Evolutionary conservation across 2,329 filamentous ascomycete genomes (phyloP).

Genomic region (Claviceps purpurea): DNA sequence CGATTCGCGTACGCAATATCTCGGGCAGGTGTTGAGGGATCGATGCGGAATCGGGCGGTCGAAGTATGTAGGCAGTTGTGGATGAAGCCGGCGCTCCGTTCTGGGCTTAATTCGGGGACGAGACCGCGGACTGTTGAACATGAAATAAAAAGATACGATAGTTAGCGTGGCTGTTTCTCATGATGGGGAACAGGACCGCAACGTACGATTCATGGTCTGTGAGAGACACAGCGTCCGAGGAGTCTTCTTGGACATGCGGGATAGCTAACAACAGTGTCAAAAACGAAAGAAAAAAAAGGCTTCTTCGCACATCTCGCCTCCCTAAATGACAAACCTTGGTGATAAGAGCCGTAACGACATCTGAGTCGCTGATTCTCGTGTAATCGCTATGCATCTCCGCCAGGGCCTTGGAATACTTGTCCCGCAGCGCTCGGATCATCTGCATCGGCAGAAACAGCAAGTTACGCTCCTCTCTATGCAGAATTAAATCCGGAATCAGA

Average conservation of each 20-base stretch:
- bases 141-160: background rate
- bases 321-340: conserved; percentile 2
- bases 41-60: background rate
- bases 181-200: too few relatives aligned
- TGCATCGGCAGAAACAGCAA: conserved; percentile 2
- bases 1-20: conserved; percentile 2
- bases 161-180: background rate
- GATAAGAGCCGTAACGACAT: conserved; percentile 5
- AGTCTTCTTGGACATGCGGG: conserved; percentile 1
- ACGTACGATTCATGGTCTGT: conserved; percentile 2
- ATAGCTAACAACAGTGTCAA: background rate
- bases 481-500: background rate
- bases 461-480: background rate
- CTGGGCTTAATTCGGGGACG: background rate
- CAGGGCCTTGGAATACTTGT: background rate
- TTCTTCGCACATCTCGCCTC: background rate
- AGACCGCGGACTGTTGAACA: background rate
- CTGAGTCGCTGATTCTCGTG: conserved; percentile 4
- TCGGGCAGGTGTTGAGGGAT: background rate
- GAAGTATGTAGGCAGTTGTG: background rate
- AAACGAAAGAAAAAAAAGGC: background rate
- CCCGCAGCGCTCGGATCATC: background rate
- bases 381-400: conserved; percentile 1
- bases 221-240: background rate
- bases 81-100: background rate